Conservation (phyloP, 352 stramenopile genomes). For the Pythium monospermum region DNA sequence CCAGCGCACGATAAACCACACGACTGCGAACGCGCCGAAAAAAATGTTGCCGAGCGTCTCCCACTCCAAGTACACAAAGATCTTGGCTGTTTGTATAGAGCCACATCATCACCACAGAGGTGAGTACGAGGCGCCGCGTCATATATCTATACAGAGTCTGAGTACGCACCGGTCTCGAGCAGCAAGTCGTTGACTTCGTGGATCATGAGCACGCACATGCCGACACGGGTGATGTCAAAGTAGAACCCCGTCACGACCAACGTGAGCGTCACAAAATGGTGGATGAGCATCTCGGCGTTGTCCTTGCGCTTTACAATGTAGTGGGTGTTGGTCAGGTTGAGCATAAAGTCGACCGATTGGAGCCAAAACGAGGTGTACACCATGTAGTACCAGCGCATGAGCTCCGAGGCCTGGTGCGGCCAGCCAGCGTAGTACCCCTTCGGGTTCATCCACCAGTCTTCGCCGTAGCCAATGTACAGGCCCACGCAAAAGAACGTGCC, state of each 20-base stretch:
- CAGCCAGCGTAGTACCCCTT: conserved; percentile 59
- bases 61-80: conserved; percentile 73
- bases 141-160: no score
- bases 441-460: conserved; percentile 77
- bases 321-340: conserved; percentile 75
- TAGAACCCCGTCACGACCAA: conserved; percentile 77
- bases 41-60: conserved; percentile 64
- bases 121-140: no score
- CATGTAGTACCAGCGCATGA: conserved; percentile 80
- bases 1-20: conserved; percentile 73
- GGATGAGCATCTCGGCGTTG: conserved; percentile 76
- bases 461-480: conserved; percentile 47
- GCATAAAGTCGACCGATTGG: conserved; percentile 82
- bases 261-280: conserved; percentile 72
- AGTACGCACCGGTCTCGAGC: conserved; percentile 55
- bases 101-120: conserved; percentile 1
- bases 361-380: conserved; percentile 80
- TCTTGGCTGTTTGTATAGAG: conserved; percentile 44
- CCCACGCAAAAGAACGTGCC: conserved; percentile 56
- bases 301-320: conserved; percentile 82
- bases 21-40: conserved; percentile 60
- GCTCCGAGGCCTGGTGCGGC: conserved; percentile 40
- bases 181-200: conserved; percentile 79
- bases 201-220: conserved; percentile 78
- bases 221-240: conserved; percentile 64